Conservation (phyloP, 73 alveolate species). For the Blepharisma japonicum region DNA sequence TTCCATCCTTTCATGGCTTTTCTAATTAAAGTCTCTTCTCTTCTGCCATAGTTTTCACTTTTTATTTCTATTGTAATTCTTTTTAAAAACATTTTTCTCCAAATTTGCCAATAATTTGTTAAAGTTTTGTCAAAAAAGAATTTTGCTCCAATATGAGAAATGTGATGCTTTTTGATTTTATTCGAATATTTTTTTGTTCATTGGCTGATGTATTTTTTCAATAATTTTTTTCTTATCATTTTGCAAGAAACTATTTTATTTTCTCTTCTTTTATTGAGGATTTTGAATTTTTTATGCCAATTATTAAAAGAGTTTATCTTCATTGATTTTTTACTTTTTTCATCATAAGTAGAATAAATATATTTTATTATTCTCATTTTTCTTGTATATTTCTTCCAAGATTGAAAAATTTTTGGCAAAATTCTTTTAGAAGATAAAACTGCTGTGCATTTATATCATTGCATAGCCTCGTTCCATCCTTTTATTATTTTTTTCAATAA, state of each 20-base stretch:
- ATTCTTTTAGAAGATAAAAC: too few relatives aligned
- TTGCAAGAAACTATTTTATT: not conserved
- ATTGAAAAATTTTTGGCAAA: not conserved
- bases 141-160: not conserved
- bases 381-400: not conserved
- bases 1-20: too few relatives aligned
- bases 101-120: not conserved
- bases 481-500: too few relatives aligned
- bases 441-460: too few relatives aligned
- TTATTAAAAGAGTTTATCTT: not conserved
- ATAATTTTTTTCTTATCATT: not conserved
- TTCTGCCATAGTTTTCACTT: too few relatives aligned
- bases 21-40: too few relatives aligned
- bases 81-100: conserved; percentile 25
- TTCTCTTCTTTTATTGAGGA: not conserved
- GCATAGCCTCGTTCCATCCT: too few relatives aligned
- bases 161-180: not conserved
- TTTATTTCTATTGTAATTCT: not conserved
- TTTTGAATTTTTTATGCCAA: conserved; percentile 18
- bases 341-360: not conserved
- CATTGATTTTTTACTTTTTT: not conserved
- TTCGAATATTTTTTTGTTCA: not conserved
- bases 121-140: not conserved
- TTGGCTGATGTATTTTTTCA: not conserved
- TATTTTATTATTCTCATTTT: not conserved